phyloP scores from a whole-genome alignment of 345 rosid genomes.

The Citrus glauca region DNA sequence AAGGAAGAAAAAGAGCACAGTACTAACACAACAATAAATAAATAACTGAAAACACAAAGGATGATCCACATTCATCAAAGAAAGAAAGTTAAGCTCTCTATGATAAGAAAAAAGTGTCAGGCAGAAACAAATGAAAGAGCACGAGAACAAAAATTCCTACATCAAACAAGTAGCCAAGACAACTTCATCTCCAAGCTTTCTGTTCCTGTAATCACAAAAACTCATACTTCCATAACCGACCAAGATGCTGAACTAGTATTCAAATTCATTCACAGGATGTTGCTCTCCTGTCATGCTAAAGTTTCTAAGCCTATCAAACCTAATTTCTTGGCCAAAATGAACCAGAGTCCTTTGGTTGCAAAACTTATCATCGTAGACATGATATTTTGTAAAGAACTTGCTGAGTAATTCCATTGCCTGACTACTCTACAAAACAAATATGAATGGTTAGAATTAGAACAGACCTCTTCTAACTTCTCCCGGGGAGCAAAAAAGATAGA shows the following conservation, averaged over 20 bases:
- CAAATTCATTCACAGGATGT: not conserved
- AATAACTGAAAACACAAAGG: not conserved
- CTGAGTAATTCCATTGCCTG: not conserved
- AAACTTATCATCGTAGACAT: not conserved
- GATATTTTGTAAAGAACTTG: not conserved
- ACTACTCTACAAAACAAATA: not conserved
- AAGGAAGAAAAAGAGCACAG: not conserved
- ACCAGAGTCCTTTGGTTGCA: not conserved
- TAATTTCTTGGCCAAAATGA: not conserved
- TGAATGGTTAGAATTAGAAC: not conserved
- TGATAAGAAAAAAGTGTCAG: not conserved
- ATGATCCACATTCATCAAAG: not conserved
- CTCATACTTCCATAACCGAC: not conserved
- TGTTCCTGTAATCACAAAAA: not conserved
- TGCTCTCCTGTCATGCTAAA: not conserved
- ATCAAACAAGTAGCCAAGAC: not conserved
- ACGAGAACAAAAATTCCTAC: not conserved
- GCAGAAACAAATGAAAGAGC: not conserved
- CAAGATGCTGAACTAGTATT: not conserved
- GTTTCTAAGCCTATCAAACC: not conserved
- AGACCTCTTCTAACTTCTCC: slow-evolving; percentile 79
- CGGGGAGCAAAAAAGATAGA: slow-evolving; percentile 79
- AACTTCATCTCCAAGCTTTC: not conserved
- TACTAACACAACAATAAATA: not conserved
- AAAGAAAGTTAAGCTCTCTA: not conserved